Base-by-base conservation (phyloP, 2,329 filamentous ascomycete genomes). In the Myriosclerotinia curreyana region DNA sequence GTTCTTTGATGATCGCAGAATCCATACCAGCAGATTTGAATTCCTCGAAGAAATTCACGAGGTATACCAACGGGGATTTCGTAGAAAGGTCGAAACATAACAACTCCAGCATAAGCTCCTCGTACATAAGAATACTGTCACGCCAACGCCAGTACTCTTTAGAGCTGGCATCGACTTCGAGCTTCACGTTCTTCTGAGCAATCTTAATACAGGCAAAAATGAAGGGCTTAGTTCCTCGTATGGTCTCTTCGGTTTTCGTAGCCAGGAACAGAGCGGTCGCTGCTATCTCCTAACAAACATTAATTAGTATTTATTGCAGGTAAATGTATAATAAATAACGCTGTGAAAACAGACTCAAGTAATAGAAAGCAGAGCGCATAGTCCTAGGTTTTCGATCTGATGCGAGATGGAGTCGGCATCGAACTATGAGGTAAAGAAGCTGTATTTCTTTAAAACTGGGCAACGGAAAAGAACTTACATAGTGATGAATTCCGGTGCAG, bases 131-230 rank as follows among this genome's bases (percentile, higher is more conserved):
- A 64, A 99, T 96, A 65, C 89, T 95, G 74, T 99, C 95, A 66
- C 92, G 86, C 95, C 95, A 99, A 73, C 90, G 86, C 95, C 95
- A 99, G 75, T 95, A 99, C 74, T 99, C 95, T 74, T 97, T 98
- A 70, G 90, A 96, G 76, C 98, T 93, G 77, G 98, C 95, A 74
- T 99, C 95, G 60, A 98, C 91, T 62, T 94, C 81, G 65, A 97
- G 84, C 71, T 92, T 90, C 1, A 91, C 82, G 71, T 98, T 94
- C 79, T 99, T 98, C 76, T 97, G 92, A 36, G 94, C 95, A 25
- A 97, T 92, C 69, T 94, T 91, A 66, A 92, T 95, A 71, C 96
- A 95, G 1, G 93, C 91, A 40, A 97, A 89, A 69, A 99, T 94
- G 66, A 99, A 83, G 69, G 97, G 92, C 73, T 92, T 96, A 71